phyloP scores from a whole-genome alignment of 345 rosid genomes.

The Brassica napus region Da-Ae NC_063444.1:117001-117500 shows the following conservation, averaged over 20 bases:
- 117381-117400: no score
- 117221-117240: constrained; percentile 82
- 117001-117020: no score
- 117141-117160: neutral
- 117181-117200: constrained; percentile 54
- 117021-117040: no score
- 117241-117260: constrained; percentile 73
- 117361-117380: no score
- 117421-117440: constrained; percentile 69
- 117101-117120: no score
- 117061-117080: no score
- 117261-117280: constrained; percentile 77
- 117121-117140: no score
- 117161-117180: constrained; percentile 18
- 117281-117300: constrained; percentile 76
- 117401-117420: constrained; percentile 50
- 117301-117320: no score
- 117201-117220: constrained; percentile 86
- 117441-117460: constrained; percentile 69
- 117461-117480: constrained; percentile 66
- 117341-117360: no score
- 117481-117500: constrained; percentile 75
- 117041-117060: no score
- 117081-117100: no score
- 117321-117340: no score